These are phyloP conservation scores for Lentinula guzmanii DNA, from an alignment of 768 basidiomycete species.

Conservation along the genomic window DNA sequence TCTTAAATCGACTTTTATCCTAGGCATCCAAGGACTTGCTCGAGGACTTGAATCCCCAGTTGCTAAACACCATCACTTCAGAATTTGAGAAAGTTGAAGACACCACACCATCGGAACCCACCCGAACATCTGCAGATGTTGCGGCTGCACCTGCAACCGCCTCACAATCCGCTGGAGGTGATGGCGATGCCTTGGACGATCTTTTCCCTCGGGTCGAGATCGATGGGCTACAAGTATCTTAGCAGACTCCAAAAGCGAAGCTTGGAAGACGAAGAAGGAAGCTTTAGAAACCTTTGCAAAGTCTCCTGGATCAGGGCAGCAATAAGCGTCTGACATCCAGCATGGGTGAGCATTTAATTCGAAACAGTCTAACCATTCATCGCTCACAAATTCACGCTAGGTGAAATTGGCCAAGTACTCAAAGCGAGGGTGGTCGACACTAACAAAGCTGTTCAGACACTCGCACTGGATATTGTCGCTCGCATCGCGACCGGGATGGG, in stretches of 20 bases:
- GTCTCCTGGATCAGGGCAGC: slow-evolving; percentile 79
- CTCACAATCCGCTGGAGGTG: slow-evolving; percentile 33
- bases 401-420: slow-evolving; percentile 85
- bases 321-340: slow-evolving; percentile 89
- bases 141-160: slow-evolving; percentile 39
- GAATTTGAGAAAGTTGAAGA: slow-evolving; percentile 94
- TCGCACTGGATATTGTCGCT: slow-evolving; percentile 86
- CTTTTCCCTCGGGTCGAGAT: slow-evolving; percentile 94
- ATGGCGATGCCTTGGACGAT: slow-evolving; percentile 80
- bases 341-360: slow-evolving; percentile 54
- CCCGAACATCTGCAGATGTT: slow-evolving; percentile 71
- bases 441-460: slow-evolving; percentile 88
- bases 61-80: slow-evolving; percentile 80
- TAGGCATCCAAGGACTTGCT: slow-evolving; percentile 87
- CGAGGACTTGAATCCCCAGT: slow-evolving; percentile 90
- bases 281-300: slow-evolving; percentile 79
- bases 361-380: not conserved
- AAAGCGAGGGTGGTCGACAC: slow-evolving; percentile 87
- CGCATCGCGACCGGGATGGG: slow-evolving; percentile 94
- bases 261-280: slow-evolving; percentile 97
- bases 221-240: slow-evolving; percentile 75
- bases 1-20: slow-evolving; percentile 1
- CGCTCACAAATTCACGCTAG: slow-evolving; percentile 29
- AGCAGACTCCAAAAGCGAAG: slow-evolving; percentile 81
- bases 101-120: slow-evolving; percentile 70